Evolutionary conservation across 1,139 yeast genomes (phyloP).

Genomic region (Debaryomycetaceae sp.): DNA sequence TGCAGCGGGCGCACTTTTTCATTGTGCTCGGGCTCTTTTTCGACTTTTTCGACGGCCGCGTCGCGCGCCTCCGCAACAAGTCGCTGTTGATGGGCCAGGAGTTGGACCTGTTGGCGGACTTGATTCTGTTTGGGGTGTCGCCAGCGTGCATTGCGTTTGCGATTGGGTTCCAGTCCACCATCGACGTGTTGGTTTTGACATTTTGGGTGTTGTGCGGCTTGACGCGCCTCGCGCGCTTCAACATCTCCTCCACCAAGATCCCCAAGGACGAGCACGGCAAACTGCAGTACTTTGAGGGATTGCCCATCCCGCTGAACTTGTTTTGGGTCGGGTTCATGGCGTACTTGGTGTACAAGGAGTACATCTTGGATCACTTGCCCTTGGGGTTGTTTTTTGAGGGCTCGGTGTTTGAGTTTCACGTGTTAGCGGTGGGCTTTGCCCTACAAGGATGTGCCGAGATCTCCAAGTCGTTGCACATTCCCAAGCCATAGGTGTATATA

Average conservation of each 20-base stretch:
- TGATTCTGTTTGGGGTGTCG: slow-evolving; percentile 87
- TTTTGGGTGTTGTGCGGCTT: slow-evolving; percentile 92
- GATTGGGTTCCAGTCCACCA: slow-evolving; percentile 79
- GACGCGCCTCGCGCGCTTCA: slow-evolving; percentile 90
- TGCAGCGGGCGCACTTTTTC: slow-evolving; percentile 86
- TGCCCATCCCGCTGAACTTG: slow-evolving; percentile 90
- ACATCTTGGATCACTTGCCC: slow-evolving; percentile 52
- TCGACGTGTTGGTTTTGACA: slow-evolving; percentile 71
- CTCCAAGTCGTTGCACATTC: slow-evolving; percentile 84
- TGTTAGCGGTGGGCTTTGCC: slow-evolving; percentile 58
- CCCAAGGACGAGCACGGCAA: slow-evolving; percentile 87
- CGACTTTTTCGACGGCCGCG: slow-evolving; percentile 96
- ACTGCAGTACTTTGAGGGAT: slow-evolving; percentile 83
- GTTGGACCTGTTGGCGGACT: slow-evolving; percentile 91
- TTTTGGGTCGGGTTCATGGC: slow-evolving; percentile 73
- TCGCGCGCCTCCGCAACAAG: slow-evolving; percentile 89
- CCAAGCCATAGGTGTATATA: slow-evolving; percentile 71
- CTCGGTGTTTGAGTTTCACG: slow-evolving; percentile 68
- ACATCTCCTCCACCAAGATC: slow-evolving; percentile 86
- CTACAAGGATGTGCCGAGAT: slow-evolving; percentile 89
- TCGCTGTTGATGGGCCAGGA: slow-evolving; percentile 96
- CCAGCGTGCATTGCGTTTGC: slow-evolving; percentile 93
- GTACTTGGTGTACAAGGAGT: slow-evolving; percentile 48
- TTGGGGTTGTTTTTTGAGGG: slow-evolving; percentile 57
- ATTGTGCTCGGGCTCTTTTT: slow-evolving; percentile 86